phyloP scores from a whole-genome alignment of 345 rosid genomes.

The Eutrema heterophyllum region DNA sequence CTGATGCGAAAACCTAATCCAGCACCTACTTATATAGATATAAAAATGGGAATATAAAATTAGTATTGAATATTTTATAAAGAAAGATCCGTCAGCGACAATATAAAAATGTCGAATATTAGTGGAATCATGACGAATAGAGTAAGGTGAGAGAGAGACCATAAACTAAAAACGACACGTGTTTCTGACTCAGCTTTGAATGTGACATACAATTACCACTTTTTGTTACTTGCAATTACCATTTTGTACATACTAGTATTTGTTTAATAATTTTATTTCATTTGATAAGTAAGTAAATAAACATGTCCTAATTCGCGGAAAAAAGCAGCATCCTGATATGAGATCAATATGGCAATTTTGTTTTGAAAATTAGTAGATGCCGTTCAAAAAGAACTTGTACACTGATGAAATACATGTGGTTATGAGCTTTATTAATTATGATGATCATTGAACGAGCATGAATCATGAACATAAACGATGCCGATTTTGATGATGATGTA shows the following conservation, averaged over 20 bases:
- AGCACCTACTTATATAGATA: slow-evolving; percentile 2
- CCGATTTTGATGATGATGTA: too few relatives aligned
- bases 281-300: neutral
- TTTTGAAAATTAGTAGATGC: neutral
- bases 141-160: slow-evolving; percentile 24
- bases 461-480: too few relatives aligned
- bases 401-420: neutral
- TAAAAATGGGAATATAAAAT: neutral
- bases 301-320: neutral
- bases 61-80: neutral
- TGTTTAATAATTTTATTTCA: neutral
- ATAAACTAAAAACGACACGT: slow-evolving; percentile 11
- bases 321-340: neutral
- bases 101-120: neutral
- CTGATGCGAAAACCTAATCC: slow-evolving; percentile 30
- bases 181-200: slow-evolving; percentile 33
- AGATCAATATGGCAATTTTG: neutral
- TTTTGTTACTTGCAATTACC: neutral
- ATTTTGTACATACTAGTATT: neutral
- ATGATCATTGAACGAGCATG: neutral
- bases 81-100: slow-evolving; percentile 19
- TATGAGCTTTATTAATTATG: neutral
- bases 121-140: slow-evolving; percentile 1
- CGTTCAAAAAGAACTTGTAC: neutral
- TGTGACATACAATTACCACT: slow-evolving; percentile 8